Conservation (phyloP, 495 filamentous ascomycete genomes). For the Arthonia radiata region DNA sequence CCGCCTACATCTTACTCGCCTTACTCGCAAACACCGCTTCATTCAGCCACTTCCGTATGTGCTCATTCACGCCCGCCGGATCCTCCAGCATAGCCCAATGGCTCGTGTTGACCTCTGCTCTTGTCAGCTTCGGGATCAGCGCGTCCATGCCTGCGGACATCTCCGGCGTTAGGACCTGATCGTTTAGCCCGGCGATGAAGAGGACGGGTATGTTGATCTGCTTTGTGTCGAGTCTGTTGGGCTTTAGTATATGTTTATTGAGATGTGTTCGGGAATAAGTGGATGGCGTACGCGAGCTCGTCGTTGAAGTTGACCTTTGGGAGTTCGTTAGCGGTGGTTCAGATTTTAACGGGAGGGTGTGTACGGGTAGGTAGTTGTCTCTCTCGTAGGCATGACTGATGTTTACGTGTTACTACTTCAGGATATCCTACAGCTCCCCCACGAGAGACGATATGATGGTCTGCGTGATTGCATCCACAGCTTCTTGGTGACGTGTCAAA, state of each 20-base stretch:
- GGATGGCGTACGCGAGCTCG: slow-evolving; percentile 28
- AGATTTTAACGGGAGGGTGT: slow-evolving; percentile 29
- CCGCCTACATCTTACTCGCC: too few species aligned
- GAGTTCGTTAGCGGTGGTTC: too few species aligned
- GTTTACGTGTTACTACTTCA: too few species aligned
- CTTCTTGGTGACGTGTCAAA: too few species aligned
- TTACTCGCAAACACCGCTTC: slow-evolving; percentile 11
- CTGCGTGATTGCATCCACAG: too few species aligned
- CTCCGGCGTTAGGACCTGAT: slow-evolving; percentile 33
- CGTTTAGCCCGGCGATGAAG: slow-evolving; percentile 46
- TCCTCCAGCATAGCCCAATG: slow-evolving; percentile 20
- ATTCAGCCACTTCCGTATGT: slow-evolving; percentile 16
- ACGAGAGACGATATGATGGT: too few species aligned
- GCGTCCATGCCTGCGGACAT: slow-evolving; percentile 44
- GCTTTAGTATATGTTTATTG: not conserved
- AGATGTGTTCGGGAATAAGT: slow-evolving; percentile 1
- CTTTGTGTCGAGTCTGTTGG: slow-evolving; percentile 11
- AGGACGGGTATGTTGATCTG: slow-evolving; percentile 40
- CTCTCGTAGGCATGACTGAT: not conserved
- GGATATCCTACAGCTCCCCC: too few species aligned
- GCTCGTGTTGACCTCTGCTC: slow-evolving; percentile 11
- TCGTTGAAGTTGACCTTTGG: slow-evolving; percentile 50
- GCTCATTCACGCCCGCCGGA: slow-evolving; percentile 13
- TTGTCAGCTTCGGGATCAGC: slow-evolving; percentile 31
- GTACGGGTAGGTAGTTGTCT: not conserved